Base-by-base conservation (phyloP, 345 rosid species). In the Hevea brasiliensis region DNA sequence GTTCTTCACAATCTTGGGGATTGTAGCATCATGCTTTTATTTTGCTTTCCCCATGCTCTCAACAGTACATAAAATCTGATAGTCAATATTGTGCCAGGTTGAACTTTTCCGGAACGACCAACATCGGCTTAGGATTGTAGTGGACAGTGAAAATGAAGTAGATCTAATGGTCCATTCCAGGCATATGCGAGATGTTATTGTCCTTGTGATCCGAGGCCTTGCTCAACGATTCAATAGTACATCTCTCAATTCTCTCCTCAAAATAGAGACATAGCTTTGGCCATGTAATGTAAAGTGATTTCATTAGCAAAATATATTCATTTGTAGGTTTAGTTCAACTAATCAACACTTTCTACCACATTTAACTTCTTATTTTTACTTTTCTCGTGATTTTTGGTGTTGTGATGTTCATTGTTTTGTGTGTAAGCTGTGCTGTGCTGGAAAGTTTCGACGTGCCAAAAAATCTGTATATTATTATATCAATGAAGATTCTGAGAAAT, bases 211-310 rank as follows among this genome's bases (percentile, higher is more conserved):
- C 51, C 92, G 97, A 13, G 97, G 98, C 71, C 84, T 94, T 77
- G 98, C 98, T 35, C 98, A 92, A 80, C 83, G 93, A 40, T 94
- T 94, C 82, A 94, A 94, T 73, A 94, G 97, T 83, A 95, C 97
- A 55, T 95, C 99, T 63, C 96, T 95, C 80, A 91, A 92, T 83
- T 87, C 97, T 40, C 94, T 92, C 18, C 98, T 95, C 53, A 95
- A 90, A 79, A 90, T 89, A 70, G 96, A 85, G 72, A 80, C 89
- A 70, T 85, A 80, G 79, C 26, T 62, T 57, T 37, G 55, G 13
- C 61, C 12, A 69, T 44, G 64, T 21, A 35, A 69, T 56, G 78
- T 65, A 44, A 48, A 68, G 50, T 71, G 35, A 63, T 18, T 11
- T 35, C 37, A 26, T 32, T 1, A 27, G 70, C 7, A 63, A 48